Base-by-base conservation (phyloP, 306 rosid genomes). In the Cicer judaicum region DNA sequence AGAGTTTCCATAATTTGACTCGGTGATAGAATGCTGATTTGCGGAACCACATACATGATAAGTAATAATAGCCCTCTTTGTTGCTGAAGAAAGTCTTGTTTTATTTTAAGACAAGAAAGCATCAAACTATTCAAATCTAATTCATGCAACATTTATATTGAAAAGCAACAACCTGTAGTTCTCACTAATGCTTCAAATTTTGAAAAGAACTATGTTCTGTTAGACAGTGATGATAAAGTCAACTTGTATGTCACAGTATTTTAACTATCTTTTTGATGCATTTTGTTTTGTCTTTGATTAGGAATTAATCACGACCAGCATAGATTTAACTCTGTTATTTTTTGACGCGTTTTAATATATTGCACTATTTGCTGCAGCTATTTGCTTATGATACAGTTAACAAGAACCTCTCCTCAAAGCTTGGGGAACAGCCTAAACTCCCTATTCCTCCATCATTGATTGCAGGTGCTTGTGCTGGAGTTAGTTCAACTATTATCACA, bases 381-480 rank as follows among this genome's bases (percentile, higher is more conserved):
- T 90, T 94, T 87, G 98, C 91, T 42, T 94, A 88, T 73, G 98
- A 94, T 64, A 90, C 97, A 0, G 95, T 94, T 66, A 94, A 94
- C 88, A 94, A 90, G 88, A 68, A 70, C 36, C 84, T 94, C 63
- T 90, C 96, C 5, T 59, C 90, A 12, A 84, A 88, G 83, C 84
- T 92, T 24, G 97, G 98, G 68, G 98, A 94, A 70, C 83, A 86
- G 41, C 85, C 90, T 39, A 92, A 85, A 81, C 78, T 90, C 57
- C 89, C 88, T 16, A 76, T 94, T 70, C 91, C 98, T 48, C 85
- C 97, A 24, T 91, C 98, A 0, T 73, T 94, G 78, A 68, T 94
- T 39, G 98, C 98, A 21, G 98, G 98, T 12, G 98, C 98, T 34
- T 91, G 97, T 84, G 98, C 97, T 52, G 98, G 98, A 73, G 98